These are phyloP conservation scores for Pistacia atlantica DNA, from an alignment of 345 rosid species.

Conservation along the genomic window DNA sequence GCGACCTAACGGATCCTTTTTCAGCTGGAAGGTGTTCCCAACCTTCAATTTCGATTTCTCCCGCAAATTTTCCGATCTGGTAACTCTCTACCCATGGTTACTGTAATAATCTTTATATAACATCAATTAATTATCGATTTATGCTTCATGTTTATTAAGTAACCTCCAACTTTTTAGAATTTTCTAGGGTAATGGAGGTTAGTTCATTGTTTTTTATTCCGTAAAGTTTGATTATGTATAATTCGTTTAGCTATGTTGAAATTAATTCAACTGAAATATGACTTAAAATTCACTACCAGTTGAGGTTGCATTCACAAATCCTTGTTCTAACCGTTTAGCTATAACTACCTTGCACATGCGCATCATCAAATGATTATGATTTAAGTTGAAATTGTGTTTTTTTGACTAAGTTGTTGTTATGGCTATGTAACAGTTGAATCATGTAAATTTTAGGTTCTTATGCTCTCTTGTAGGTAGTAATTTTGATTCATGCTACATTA, in stretches of 20 bases:
- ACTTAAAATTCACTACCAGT: no score
- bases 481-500: neutral
- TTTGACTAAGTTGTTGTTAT: neutral
- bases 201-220: neutral
- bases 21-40: constrained; percentile 5
- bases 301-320: neutral
- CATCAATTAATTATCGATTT: neutral
- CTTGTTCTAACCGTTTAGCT: neutral
- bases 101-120: neutral
- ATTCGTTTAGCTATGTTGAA: neutral
- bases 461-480: neutral
- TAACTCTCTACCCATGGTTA: neutral
- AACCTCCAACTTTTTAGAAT: neutral
- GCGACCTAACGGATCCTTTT: neutral
- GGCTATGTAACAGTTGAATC: neutral
- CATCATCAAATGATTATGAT: neutral
- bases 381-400: neutral
- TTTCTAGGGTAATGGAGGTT: neutral
- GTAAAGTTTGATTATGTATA: neutral
- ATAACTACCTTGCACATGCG: neutral
- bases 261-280: neutral
- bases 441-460: no score
- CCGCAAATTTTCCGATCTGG: constrained; percentile 12
- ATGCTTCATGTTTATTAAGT: neutral
- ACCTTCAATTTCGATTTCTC: constrained; percentile 6